A percentile compares a stretch with the other conserved stretches of the same genome.
These are phyloP conservation scores for Candida parachauliodes DNA, from an alignment of 805 yeast species.

Conservation along the genomic window DNA sequence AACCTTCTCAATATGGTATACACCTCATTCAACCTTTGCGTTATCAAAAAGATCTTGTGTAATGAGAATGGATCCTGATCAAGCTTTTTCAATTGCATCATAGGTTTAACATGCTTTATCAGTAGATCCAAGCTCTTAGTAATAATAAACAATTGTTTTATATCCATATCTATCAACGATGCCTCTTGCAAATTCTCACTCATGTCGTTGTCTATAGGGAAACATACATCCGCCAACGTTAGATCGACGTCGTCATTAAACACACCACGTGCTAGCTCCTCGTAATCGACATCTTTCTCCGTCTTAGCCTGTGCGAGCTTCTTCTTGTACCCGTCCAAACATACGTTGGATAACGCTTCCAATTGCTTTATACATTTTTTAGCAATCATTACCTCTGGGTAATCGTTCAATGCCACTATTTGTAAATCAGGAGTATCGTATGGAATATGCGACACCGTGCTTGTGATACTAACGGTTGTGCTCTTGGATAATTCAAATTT, in stretches of 20 bases:
- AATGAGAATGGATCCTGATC: conserved; percentile 24
- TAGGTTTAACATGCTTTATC: conserved; percentile 21
- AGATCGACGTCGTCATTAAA: conserved; percentile 26
- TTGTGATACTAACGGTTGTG: conserved; percentile 23
- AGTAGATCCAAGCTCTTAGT: conserved; percentile 22
- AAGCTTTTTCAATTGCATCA: conserved; percentile 14
- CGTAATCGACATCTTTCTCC: conserved; percentile 15
- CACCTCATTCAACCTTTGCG: conserved; percentile 48
- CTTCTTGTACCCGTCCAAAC: conserved; percentile 37
- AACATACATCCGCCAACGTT: conserved; percentile 16
- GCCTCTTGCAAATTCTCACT: conserved; percentile 22
- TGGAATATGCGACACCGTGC: conserved; percentile 36
- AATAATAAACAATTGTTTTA: conserved; percentile 26
- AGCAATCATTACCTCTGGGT: conserved; percentile 24
- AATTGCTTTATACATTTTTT: conserved; percentile 26
- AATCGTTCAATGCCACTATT: conserved; percentile 25
- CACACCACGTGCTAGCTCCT: conserved; percentile 17
- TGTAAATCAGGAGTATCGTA: conserved; percentile 36
- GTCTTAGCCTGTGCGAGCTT: conserved; percentile 26
- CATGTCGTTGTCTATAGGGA: conserved; percentile 12
- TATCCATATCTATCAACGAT: conserved; percentile 38
- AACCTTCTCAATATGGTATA: conserved; percentile 44
- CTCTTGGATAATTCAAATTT: conserved; percentile 25
- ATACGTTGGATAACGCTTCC: conserved; percentile 21
- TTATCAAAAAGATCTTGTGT: conserved; percentile 45